Conservation (phyloP, 176 grass and related monocot genomes). For the Tillandsia fasciculata region DNA sequence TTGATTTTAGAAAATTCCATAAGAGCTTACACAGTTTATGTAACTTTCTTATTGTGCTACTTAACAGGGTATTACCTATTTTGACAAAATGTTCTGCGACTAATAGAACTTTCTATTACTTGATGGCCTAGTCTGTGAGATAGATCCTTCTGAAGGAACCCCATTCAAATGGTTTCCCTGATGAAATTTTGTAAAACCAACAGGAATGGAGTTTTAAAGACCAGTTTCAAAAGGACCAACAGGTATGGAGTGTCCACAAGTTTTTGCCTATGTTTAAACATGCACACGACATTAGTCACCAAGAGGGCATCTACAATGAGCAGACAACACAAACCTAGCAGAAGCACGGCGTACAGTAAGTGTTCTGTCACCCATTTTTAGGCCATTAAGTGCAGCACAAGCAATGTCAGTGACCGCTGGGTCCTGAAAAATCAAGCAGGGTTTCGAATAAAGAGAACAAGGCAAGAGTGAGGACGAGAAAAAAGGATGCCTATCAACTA, state of each 20-base stretch:
- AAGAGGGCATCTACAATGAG: neutral
- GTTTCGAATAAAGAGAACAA: neutral
- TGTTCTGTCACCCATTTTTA: constrained; percentile 28
- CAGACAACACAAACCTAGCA: constrained; percentile 17
- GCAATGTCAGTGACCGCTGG: constrained; percentile 25
- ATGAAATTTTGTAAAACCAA: too few species aligned
- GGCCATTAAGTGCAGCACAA: constrained; percentile 27
- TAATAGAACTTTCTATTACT: too few species aligned
- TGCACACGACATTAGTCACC: neutral
- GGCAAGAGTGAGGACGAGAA: neutral
- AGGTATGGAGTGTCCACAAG: too few species aligned
- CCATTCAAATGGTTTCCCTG: too few species aligned
- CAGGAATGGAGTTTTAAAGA: too few species aligned
- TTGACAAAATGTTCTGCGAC: too few species aligned
- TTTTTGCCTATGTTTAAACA: neutral
- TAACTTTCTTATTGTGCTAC: neutral
- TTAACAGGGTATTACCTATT: too few species aligned
- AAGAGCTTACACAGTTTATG: neutral
- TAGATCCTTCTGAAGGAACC: too few species aligned
- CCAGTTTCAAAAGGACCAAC: too few species aligned
- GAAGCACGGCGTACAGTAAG: constrained; percentile 27
- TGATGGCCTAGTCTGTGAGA: too few species aligned
- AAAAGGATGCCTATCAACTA: neutral
- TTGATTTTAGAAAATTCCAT: neutral
- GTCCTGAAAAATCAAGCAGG: constrained; percentile 14